A percentile compares a stretch with the other conserved stretches of the same genome.
Evolutionary conservation across 768 basidiomycete genomes (phyloP).

Genomic region (Lactarius sp.): DNA sequence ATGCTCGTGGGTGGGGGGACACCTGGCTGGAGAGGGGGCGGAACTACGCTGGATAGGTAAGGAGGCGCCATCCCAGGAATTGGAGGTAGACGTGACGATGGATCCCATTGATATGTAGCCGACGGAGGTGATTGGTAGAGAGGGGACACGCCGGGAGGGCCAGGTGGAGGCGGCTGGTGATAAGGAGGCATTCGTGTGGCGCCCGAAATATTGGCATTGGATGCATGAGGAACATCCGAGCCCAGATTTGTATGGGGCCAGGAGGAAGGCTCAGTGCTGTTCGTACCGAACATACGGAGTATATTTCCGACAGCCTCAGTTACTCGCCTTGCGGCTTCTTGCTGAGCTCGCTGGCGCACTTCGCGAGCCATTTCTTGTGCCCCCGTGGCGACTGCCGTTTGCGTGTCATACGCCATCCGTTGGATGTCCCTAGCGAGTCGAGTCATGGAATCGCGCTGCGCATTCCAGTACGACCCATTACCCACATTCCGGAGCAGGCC

Average conservation of each 20-base stretch:
- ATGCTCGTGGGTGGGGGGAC: background rate
- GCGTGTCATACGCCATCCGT: conserved; percentile 38
- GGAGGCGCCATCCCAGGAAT: background rate
- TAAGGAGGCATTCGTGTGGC: background rate
- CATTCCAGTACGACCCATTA: conserved; percentile 63
- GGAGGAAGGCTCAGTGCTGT: background rate
- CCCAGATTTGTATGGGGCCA: background rate
- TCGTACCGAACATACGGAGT: conserved; percentile 47
- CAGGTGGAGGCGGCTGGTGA: background rate
- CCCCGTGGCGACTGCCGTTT: conserved; percentile 34
- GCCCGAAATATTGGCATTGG: background rate
- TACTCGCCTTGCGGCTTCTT: conserved; percentile 59
- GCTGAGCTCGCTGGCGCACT: conserved; percentile 48
- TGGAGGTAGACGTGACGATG: background rate
- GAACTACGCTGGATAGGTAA: background rate
- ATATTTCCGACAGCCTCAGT: conserved; percentile 58
- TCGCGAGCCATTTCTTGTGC: conserved; percentile 34
- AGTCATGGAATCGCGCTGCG: conserved; percentile 55
- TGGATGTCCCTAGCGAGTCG: conserved; percentile 53
- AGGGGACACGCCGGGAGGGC: background rate
- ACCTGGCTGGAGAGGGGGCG: background rate
- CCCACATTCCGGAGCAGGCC: conserved; percentile 58
- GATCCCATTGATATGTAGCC: background rate
- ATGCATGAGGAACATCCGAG: background rate
- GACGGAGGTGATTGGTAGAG: background rate